These are phyloP conservation scores for Fallopia convolvulus DNA, from an alignment of 148 eudicot species.

Conservation along the genomic window DNA sequence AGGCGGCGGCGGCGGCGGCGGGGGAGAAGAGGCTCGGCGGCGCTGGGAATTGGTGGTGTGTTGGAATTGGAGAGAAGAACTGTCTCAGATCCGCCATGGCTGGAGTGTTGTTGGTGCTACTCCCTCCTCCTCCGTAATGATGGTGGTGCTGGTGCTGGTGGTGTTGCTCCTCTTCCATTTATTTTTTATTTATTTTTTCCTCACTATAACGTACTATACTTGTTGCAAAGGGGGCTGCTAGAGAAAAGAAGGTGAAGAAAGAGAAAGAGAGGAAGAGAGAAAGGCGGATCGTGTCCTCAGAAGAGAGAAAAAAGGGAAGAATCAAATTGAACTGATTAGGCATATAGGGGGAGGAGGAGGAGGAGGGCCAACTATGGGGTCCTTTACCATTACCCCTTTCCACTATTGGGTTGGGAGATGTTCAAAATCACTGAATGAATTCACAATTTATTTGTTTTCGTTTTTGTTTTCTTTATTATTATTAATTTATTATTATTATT, in stretches of 20 bases:
- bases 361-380: neutral
- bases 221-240: neutral
- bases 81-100: slow-evolving; percentile 32
- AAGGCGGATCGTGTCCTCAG: slow-evolving; percentile 39
- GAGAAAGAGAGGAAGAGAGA: slow-evolving; percentile 27
- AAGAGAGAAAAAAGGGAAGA: neutral
- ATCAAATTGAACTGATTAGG: neutral
- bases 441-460: neutral
- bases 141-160: neutral
- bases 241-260: neutral
- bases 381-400: neutral
- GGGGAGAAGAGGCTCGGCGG: neutral
- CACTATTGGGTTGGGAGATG: neutral
- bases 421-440: too few species aligned
- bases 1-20: neutral
- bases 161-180: neutral
- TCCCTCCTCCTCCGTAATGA: neutral
- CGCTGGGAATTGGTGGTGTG: neutral
- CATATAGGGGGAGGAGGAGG: neutral
- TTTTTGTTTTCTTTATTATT: neutral
- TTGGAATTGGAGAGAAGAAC: slow-evolving; percentile 7
- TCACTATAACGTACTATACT: neutral
- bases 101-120: neutral
- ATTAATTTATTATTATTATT: neutral
- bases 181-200: neutral